Base-by-base conservation (phyloP, 192 early-diverging fungal species). In the Gorgonomyces haynaldii region DNA sequence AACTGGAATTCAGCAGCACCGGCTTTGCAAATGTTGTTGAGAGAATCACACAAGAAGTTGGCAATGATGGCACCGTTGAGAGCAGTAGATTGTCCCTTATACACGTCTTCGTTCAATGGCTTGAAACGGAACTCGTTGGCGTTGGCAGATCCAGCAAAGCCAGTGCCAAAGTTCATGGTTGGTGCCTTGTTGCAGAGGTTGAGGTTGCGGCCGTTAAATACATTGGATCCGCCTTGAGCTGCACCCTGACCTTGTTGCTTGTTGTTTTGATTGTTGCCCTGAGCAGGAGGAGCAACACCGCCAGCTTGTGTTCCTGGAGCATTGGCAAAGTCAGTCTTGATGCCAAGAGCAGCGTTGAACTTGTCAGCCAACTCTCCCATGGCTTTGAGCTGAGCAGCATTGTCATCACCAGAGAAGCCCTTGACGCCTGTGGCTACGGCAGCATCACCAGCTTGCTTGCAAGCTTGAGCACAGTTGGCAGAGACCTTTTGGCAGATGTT, bases 21-120 rank as follows among this genome's bases (percentile, higher is more conserved):
- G 16, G 59, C 59, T 37, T 61, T 61, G 51, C 58, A 63, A 15
- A 38, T 24, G 39, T 58, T 25, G 17, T 24, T 15, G 17, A 52
- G 3, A 16, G 30, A 25, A 46, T 63, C 50, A 42, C 61, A 63
- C 38, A 63, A 60, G 41, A 63, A 63, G 27, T 61, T 48, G 42
- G 41, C 61, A 37, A 63, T 41, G 34, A 63, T 63, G 22, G 15
- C 43, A 16, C 40, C 31, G 42, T 61, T 53, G 19, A 63, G 57
- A 5, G 61, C 61, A 4, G 59, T 61, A 25, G 8, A 24, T 42
- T 61, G 59, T n/a, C 38, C 37, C 6, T 4, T 50, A 21, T 58
- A 61, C 31, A 42, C 21, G 19, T 23, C 28, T 20, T 60, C 56
- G n/a, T 48, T 50, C 19, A 39, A 51, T 23, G 58, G 55, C 4